Conservation (phyloP, 2,329 filamentous ascomycete species). For the Xylaria sp. region DNA sequence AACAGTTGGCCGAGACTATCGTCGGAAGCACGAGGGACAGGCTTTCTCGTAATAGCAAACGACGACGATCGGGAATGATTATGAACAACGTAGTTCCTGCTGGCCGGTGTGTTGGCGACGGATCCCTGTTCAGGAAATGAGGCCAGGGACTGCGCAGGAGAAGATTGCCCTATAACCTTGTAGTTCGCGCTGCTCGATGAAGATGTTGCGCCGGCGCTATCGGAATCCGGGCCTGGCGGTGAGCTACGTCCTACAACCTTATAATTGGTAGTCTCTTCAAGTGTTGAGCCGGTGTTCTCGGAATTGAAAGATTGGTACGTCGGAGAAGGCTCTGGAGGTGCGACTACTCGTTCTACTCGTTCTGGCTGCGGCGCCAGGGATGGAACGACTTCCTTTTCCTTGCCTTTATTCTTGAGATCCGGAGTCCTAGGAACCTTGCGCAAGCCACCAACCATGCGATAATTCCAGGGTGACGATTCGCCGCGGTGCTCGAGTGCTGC, state of each 20-base stretch:
- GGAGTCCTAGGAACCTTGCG: conserved; percentile 54
- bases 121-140: conserved; percentile 39
- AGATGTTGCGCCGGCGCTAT: conserved; percentile 45
- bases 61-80: conserved; percentile 46
- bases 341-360: conserved; percentile 33
- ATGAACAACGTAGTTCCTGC: conserved; percentile 57
- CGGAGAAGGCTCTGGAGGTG: conserved; percentile 26
- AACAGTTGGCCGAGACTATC: conserved; percentile 39
- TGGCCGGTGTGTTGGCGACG: conserved; percentile 39
- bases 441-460: conserved; percentile 57
- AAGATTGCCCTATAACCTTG: conserved; percentile 54
- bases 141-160: conserved; percentile 46
- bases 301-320: conserved; percentile 44
- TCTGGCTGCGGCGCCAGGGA: conserved; percentile 35
- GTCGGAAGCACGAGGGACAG: conserved; percentile 37
- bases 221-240: conserved; percentile 42
- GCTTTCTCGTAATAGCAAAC: conserved; percentile 34
- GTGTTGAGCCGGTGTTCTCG: conserved; percentile 46
- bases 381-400: conserved; percentile 43
- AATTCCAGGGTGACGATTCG: conserved; percentile 52
- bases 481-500: conserved; percentile 40
- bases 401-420: conserved; percentile 41
- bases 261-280: conserved; percentile 55
- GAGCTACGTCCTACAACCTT: conserved; percentile 55
- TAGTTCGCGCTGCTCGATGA: conserved; percentile 54